Evolutionary conservation across 2,329 filamentous ascomycete species (phyloP), one percentile per base, ranked within the genome.

Genomic region (Emydomyces testavorans): DNA sequence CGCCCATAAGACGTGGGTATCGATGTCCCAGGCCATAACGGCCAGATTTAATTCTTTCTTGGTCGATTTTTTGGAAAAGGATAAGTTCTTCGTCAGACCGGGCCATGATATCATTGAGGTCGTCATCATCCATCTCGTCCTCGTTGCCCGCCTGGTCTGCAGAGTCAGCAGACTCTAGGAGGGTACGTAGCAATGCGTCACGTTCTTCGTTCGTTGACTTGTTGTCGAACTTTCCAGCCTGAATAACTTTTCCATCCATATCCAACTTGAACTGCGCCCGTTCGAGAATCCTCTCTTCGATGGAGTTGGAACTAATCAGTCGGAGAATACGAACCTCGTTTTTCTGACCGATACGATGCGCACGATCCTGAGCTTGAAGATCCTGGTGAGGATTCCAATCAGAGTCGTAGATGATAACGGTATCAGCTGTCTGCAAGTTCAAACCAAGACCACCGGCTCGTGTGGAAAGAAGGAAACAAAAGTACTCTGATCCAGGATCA

Each of bases 361-460:
- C 92, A 82, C 92, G 92, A 83, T 98, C 92, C 64, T 98, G 92
- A 11, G 92, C 92, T 67, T 98, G 92, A 67, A 98, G 73, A 84
- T 98, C 92, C 67, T 98, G 92, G 64, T 96, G 90, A 63, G 92
- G 92, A 67, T 98, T 98, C 92, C 92, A 98, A 71, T 98, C 92
- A 0, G 92, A 98, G 63, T 98, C 92, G 69, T 95, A 98, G 62
- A 98, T 98, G 67, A 98, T 95, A 71, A 98, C 92, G 1, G 92
- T 98, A 67, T 98, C 92, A 35, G 92, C 92, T 38, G 90, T 95
- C 68, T 98, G 92, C 65, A 98, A 67, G 62, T 98, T 98, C 56
- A 98, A 77, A 76, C 92, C 92, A 8, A 98, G 77, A 78, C 92
- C 92, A 82, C 92, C 92, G 53, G 92, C 92, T 74, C 92, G 90